Conservation (phyloP, 2,329 filamentous ascomycete genomes). For the Fusarium fracticaudum region DNA sequence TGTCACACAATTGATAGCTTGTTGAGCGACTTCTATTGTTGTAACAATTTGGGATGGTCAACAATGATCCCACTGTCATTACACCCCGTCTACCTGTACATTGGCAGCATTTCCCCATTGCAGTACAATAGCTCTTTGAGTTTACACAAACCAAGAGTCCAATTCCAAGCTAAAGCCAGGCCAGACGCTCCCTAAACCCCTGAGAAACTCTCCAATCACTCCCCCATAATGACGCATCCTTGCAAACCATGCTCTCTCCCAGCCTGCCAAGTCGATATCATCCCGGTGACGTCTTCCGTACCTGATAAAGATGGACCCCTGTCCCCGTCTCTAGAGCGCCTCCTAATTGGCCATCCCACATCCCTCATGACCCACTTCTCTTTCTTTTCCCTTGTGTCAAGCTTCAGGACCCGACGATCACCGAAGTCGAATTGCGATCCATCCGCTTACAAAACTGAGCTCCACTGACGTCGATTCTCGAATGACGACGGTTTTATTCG, state of each 20-base stretch:
- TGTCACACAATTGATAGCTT: rapidly evolving
- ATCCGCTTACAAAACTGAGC: conserved; percentile 19
- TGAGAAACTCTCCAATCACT: background rate
- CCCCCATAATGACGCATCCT: conserved; percentile 22
- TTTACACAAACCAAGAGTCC: background rate
- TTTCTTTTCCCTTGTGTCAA: conserved; percentile 4
- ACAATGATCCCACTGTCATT: background rate
- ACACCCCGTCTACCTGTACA: rapidly evolving
- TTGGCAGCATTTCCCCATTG: rapidly evolving
- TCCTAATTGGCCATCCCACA: conserved; percentile 21
- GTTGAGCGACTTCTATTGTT: too few species aligned
- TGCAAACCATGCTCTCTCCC: background rate
- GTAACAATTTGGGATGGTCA: too few species aligned
- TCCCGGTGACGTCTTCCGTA: conserved; percentile 37
- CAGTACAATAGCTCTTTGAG: background rate
- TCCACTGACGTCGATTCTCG: conserved; percentile 26
- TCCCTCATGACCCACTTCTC: conserved; percentile 25
- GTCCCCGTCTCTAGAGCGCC: background rate
- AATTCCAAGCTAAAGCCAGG: background rate
- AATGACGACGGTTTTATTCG: background rate
- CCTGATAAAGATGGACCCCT: conserved; percentile 34
- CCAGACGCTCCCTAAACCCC: background rate
- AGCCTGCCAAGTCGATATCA: conserved; percentile 30
- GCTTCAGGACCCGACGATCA: conserved; percentile 17
- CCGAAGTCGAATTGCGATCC: background rate